Evolutionary conservation across 2,329 filamentous ascomycete species (phyloP), one percentile per base, ranked within the genome.

Genomic region (Botryotinia globosa): DNA sequence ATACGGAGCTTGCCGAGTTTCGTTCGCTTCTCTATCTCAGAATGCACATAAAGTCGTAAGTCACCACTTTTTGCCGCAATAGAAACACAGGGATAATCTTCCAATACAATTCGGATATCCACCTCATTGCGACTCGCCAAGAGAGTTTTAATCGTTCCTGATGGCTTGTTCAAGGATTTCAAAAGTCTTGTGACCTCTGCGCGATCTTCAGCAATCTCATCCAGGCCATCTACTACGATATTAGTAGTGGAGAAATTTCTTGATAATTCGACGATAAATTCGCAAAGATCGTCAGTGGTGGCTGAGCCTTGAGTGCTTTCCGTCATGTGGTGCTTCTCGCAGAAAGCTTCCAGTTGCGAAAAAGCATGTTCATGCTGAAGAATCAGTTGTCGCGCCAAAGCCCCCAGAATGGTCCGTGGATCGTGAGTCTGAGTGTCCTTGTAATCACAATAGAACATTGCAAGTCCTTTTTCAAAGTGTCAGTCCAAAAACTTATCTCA

Each of bases 211-310:
- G 68, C 72, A 69, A 77, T 76, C 61, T 81, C 79, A 69, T 81
- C 79, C 4, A 80, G 56, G 9, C 74, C 78, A 74, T 81, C 79
- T 0, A 81, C 75, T 37, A 80, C 34, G 4, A 81, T 76, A 34
- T 61, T 76, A 59, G 58, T 73, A 16, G 51, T 73, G 3, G 54
- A 75, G 74, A 73, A 77, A 72, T 32, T 18, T 7, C 32, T 74
- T 20, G 73, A 63, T 25, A 74, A 16, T 12, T 48, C 51, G 12
- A 25, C 44, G 14, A 75, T 59, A 4, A 75, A 62, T 12, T 58
- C 51, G 34, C 62, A 67, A 3, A 76, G 32, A 6, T 73, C 58
- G n/a, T 73, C 45, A 18, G 64, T 45, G 5, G 61, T 67, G 4
- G 68, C 62, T 9, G 51, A 29, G 2, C 37, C 44, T 45, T 20